These are phyloP conservation scores for Claviceps sp. DNA, from an alignment of 2,329 filamentous ascomycete genomes.

Conservation along the genomic window DNA sequence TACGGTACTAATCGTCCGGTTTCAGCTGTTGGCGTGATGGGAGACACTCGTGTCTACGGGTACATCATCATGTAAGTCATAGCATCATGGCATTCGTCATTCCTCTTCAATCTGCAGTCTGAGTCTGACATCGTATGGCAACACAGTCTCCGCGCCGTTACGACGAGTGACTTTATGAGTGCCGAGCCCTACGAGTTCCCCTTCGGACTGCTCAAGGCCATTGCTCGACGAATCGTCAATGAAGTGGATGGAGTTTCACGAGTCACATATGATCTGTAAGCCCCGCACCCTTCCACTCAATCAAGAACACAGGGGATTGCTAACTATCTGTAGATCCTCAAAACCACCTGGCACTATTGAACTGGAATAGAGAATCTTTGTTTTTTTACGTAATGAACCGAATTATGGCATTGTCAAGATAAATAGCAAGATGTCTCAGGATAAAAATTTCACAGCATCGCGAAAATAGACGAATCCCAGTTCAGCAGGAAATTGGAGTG, in stretches of 20 bases:
- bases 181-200: conserved; percentile 57
- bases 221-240: conserved; percentile 20
- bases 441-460: neutral
- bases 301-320: neutral
- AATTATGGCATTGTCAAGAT: neutral
- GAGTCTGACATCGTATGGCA: neutral
- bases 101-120: neutral
- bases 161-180: conserved; percentile 34
- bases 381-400: neutral
- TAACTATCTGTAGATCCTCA: conserved; percentile 19
- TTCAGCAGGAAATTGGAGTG: too few relatives aligned
- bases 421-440: neutral
- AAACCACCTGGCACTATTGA: conserved; percentile 59
- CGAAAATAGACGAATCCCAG: neutral
- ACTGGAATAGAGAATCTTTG: conserved; percentile 33
- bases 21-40: conserved; percentile 9
- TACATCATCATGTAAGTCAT: conserved; percentile 16
- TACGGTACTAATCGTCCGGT: neutral
- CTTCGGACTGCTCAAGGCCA: conserved; percentile 45
- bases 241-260: conserved; percentile 56
- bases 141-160: conserved; percentile 4
- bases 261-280: conserved; percentile 49
- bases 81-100: too few relatives aligned
- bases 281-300: too few relatives aligned
- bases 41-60: conserved; percentile 17